Evolutionary conservation across 2,329 filamentous ascomycete species (phyloP), one percentile per base, ranked within the genome.

Genomic region (Atkinsonella texensis): DNA sequence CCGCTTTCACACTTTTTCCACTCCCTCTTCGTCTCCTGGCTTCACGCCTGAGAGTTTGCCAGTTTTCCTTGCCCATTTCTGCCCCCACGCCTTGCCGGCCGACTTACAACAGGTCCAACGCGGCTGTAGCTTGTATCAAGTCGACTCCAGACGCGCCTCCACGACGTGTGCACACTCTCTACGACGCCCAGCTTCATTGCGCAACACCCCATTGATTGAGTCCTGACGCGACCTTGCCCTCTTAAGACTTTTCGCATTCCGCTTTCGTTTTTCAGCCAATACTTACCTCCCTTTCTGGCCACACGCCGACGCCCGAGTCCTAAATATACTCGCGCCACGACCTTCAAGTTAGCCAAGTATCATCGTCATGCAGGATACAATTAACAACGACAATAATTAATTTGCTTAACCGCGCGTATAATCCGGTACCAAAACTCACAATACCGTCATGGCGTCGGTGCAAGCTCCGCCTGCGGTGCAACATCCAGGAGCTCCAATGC

Each of bases 371-470:
- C 67, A 60, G 63, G 53, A 58, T 60, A 28, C 58, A 54, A 61
- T 69, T 66, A 57, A 56, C 52, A 53, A 48, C 49, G 39, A 55
- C 55, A 52, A 59, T 23, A 58, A 53, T 56, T 56, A 55, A 49
- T 55, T 55, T 49, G 48, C 51, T 59, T 42, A 56, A 59, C 58
- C 54, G 52, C 58, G 54, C 57, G 57, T 63, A 60, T 50, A 46
- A 56, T 50, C 54, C 23, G 45, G 44, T 38, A 28, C 17, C 23
- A 13, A 28, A n/a, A 32, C 18, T 41, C 50, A 51, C 35, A 46
- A 48, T 48, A 53, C 54, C 64, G 77, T 54, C 63, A 94, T 94
- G 88, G 84, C 88, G 67, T 90, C 87, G 56, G 82, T 89, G 63
- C 87, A 93, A 72, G 71, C 81, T 62, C 76, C 82, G 57, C 80